phyloP scores from a whole-genome alignment of 202 grass and related monocot genomes.

The Dendrocalamus latiflorus region DNA sequence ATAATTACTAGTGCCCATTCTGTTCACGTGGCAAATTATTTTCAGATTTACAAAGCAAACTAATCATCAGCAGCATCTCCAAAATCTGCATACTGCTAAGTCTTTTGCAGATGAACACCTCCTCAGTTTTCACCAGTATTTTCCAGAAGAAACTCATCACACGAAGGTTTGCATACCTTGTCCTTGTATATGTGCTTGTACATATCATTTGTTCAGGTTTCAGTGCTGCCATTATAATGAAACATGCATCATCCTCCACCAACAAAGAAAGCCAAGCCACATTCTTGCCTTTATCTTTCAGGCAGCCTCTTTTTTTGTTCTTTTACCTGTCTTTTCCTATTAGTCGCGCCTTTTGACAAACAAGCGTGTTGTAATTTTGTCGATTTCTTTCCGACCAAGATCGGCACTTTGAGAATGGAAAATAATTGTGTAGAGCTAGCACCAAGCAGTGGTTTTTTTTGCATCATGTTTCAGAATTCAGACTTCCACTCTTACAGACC shows the following conservation, averaged over 20 bases:
- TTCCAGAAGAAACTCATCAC: not conserved
- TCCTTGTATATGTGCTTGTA: conserved; percentile 4
- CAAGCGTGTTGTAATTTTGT: not conserved
- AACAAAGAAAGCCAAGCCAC: conserved; percentile 12
- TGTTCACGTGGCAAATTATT: not conserved
- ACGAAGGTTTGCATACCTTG: not conserved
- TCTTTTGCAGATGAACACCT: not conserved
- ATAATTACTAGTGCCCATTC: not conserved
- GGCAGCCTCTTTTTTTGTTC: not conserved
- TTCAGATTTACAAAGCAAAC: not conserved
- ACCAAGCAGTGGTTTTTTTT: not conserved
- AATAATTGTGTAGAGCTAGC: not conserved
- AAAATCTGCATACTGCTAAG: not conserved
- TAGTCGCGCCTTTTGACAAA: not conserved
- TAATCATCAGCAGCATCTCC: not conserved
- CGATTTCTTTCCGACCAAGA: conserved; percentile 13
- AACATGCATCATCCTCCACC: conserved; percentile 19
- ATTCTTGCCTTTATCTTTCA: conserved; percentile 11
- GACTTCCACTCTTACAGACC: not conserved
- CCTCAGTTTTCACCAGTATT: not conserved
- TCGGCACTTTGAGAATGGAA: not conserved
- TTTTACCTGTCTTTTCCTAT: not conserved
- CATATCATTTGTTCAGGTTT: not conserved
- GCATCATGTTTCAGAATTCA: not conserved
- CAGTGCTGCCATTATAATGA: conserved; percentile 10